Evolutionary conservation across 1,139 yeast genomes (phyloP), one percentile per base, ranked within the genome.

Genomic region (Yarrowia galli): DNA sequence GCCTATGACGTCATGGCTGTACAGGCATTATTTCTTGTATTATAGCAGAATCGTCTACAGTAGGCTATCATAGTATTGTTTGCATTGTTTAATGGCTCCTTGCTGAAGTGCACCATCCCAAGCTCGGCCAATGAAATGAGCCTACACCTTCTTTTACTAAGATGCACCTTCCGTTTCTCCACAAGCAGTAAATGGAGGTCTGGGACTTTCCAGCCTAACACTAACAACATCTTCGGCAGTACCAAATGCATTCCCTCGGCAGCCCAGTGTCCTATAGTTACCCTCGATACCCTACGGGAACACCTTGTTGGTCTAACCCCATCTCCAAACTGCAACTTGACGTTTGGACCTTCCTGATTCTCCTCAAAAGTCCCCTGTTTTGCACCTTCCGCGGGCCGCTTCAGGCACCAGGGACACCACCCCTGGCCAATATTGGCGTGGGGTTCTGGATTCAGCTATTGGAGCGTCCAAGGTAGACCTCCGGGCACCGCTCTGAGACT

Each of bases 351-450:
- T 46, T 46, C 51, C 51, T 16, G 8, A 16, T 16, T 2, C 20
- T n/a, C 35, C 35, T 46, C 18, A 2, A 16, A 16, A 16, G 20
- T 46, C 51, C 20, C 12, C 35, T n/a, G 3, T 16, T 4, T 10
- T 25, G 22, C 20, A 46, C 51, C 35, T 46, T 25, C 51, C 35
- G 32, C 20, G 0, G 49, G n/a, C 3, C n/a, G 4, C 16, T 25
- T 46, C 51, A 46, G 51, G 51, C 35, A 46, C 51, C 51, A 46
- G 51, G 51, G 20, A n/a, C 51, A 13, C 18, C 49, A 8, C 35
- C 51, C 49, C 32, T 45, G 49, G 48, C 7, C 25, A 42, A 22
- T 7, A 23, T 46, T 10, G 32, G 28, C 3, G 16, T 22, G n/a
- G 1, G 8, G 4, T 12, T 22, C 49, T 45, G 28, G 18, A 22